Evolutionary conservation across 495 filamentous ascomycete genomes (phyloP).

Genomic region (Collariella sp.): DNA sequence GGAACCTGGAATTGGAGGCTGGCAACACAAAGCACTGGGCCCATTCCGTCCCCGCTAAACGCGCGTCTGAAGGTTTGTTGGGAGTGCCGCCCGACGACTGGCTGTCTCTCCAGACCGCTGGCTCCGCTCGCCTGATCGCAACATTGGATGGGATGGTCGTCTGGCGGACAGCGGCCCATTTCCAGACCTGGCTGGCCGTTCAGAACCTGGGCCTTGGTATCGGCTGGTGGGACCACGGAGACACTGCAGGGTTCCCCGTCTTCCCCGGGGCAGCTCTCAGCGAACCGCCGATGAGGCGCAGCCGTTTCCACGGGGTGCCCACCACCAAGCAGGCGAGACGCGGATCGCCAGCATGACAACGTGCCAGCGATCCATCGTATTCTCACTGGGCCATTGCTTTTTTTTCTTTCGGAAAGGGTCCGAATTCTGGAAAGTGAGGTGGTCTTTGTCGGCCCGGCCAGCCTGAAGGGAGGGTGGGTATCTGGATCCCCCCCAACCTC

Average conservation of each 20-base stretch:
- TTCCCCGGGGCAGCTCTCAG: background rate
- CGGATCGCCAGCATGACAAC: background rate
- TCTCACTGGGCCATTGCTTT: background rate
- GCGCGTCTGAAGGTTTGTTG: slow-evolving; percentile 6
- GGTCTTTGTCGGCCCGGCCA: slow-evolving; percentile 2
- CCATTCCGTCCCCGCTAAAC: background rate
- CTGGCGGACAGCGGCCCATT: slow-evolving; percentile 7
- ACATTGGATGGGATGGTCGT: slow-evolving; percentile 3
- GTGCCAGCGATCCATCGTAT: background rate
- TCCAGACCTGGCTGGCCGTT: background rate
- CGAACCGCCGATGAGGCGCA: slow-evolving; percentile 13
- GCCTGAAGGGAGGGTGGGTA: slow-evolving; percentile 5
- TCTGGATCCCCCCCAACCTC: background rate
- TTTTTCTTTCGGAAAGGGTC: background rate
- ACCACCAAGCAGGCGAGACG: background rate
- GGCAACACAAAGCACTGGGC: background rate
- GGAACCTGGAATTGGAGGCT: no score
- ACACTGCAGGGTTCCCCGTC: slow-evolving; percentile 2
- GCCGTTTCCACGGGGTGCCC: slow-evolving; percentile 3
- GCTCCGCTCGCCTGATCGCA: slow-evolving; percentile 5
- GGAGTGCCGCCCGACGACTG: background rate
- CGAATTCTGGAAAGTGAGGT: background rate
- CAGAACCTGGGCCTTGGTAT: background rate
- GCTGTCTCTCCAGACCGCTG: background rate
- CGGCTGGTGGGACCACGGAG: background rate